Evolutionary conservation across 192 early-diverging fungal species (phyloP), one percentile per base, ranked within the genome.

Genomic region (Oehlia diaphana): DNA sequence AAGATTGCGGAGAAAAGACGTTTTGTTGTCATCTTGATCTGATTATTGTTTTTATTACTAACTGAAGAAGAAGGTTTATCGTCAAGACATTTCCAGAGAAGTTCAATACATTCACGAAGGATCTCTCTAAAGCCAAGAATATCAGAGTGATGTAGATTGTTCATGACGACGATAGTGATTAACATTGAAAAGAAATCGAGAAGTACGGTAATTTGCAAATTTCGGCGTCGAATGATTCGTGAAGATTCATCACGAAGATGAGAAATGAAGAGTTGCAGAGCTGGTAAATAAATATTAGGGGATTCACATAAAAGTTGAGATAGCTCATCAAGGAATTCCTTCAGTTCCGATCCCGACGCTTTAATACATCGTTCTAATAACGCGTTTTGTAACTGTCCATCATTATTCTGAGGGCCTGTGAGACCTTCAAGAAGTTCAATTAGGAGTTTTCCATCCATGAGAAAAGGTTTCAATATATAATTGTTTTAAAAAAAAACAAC

Each of bases 51-150:
- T 58, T 58, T 58, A 58, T 58, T 19, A 58, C 53, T 58, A 19
- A 19, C 16, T 21, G 19, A 58, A 58, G 53, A 21, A 7, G 19
- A 4, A 31, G 19, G 3, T 28, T 31, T 13, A 7, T 14, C 39
- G 10, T 47, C 44, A 9, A 47, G 4, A 47, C 10, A 47, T 23
- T 13, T 4, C 72, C 44, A 58, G 12, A 74, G 23, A 16, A 74
- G 72, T 26, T 74, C 72, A n/a, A 61, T 9, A 42, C 50, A 74
- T 9, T 50, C 13, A 10, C 2, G 13, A 13, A 74, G 31, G 12
- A 74, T 26, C 16, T 35, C 72, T 28, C 72, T 26, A 28, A 74
- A 74, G 28, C 72, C 12, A 49, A 9, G 14, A 74, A 74, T 16
- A 58, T 74, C 72, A 14, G 49, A 74, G 9, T 33, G 49, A 19